A percentile compares a stretch with the other conserved stretches of the same genome.
Evolutionary conservation across 2,329 filamentous ascomycete genomes (phyloP).

Genomic region (Fusarium mangiferae): DNA sequence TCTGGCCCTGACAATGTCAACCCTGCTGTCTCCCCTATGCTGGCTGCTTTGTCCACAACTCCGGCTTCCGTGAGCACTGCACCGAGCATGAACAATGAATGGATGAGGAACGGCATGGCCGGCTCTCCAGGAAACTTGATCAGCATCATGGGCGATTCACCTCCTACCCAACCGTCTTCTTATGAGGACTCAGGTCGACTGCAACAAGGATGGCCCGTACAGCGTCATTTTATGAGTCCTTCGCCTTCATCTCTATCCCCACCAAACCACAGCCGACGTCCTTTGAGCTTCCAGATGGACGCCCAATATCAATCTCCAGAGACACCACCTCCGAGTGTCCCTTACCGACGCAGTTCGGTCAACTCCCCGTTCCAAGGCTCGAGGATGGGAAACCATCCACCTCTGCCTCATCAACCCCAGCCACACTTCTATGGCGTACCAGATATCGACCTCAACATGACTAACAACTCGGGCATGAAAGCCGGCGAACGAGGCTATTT

Average conservation of each 20-base stretch:
- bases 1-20: conserved; percentile 56
- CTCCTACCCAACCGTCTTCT: conserved; percentile 63
- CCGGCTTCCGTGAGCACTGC: conserved; percentile 61
- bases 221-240: conserved; percentile 57
- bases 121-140: conserved; percentile 65
- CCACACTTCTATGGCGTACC: conserved; percentile 81
- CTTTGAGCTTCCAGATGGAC: conserved; percentile 66
- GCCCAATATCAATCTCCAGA: conserved; percentile 56
- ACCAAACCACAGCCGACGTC: conserved; percentile 53
- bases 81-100: conserved; percentile 59
- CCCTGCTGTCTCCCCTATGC: conserved; percentile 56
- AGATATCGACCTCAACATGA: conserved; percentile 77
- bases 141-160: conserved; percentile 62
- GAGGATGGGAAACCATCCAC: conserved; percentile 64
- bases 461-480: conserved; percentile 64
- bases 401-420: conserved; percentile 79
- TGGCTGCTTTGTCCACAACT: conserved; percentile 60
- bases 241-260: conserved; percentile 57
- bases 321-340: conserved; percentile 50
- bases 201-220: conserved; percentile 58
- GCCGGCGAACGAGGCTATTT: conserved; percentile 78
- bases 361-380: conserved; percentile 61
- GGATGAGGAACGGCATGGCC: conserved; percentile 56
- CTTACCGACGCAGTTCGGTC: conserved; percentile 59
- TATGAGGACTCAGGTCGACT: conserved; percentile 60